phyloP scores from a whole-genome alignment of 495 filamentous ascomycete species.

The Aspergillus avenaceus region DNA sequence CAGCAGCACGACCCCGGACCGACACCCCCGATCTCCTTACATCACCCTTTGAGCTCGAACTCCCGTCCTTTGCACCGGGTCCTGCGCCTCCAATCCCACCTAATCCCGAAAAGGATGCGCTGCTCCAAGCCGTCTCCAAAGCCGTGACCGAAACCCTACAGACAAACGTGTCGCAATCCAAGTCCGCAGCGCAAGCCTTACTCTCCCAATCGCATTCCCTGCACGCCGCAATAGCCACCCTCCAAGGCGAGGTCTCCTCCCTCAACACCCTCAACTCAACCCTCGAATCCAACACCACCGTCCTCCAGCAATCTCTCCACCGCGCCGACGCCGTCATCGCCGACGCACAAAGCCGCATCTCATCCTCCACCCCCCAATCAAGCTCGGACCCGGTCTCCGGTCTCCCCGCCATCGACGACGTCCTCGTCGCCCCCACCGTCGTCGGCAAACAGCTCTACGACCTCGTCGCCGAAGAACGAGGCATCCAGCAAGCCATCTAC shows the following conservation, averaged over 20 bases:
- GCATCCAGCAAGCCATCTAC: constrained; percentile 78
- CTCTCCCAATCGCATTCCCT: constrained; percentile 77
- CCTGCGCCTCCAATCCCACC: constrained; percentile 84
- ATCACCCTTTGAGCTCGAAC: constrained; percentile 60
- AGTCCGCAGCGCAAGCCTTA: constrained; percentile 67
- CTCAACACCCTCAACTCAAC: constrained; percentile 64
- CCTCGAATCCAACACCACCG: constrained; percentile 69
- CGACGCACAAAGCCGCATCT: constrained; percentile 45
- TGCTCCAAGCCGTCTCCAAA: constrained; percentile 71
- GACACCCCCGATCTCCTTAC: constrained; percentile 66
- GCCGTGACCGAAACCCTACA: constrained; percentile 64
- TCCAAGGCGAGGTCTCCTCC: constrained; percentile 68
- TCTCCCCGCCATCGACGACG: constrained; percentile 74
- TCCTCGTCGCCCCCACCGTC: constrained; percentile 90
- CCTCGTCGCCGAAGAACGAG: constrained; percentile 78
- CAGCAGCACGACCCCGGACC: constrained; percentile 37
- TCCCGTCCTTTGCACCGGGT: constrained; percentile 54
- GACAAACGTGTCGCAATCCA: constrained; percentile 58
- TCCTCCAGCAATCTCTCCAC: constrained; percentile 69
- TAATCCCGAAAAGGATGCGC: constrained; percentile 92
- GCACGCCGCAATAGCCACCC: constrained; percentile 54
- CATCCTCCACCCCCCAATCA: constrained; percentile 23
- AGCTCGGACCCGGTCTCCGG: constrained; percentile 35
- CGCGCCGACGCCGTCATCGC: constrained; percentile 78
- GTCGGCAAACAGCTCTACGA: constrained; percentile 90